phyloP scores from a whole-genome alignment of 1,284 basidiomycete genomes.

The Moniliophthora roreri region DNA sequence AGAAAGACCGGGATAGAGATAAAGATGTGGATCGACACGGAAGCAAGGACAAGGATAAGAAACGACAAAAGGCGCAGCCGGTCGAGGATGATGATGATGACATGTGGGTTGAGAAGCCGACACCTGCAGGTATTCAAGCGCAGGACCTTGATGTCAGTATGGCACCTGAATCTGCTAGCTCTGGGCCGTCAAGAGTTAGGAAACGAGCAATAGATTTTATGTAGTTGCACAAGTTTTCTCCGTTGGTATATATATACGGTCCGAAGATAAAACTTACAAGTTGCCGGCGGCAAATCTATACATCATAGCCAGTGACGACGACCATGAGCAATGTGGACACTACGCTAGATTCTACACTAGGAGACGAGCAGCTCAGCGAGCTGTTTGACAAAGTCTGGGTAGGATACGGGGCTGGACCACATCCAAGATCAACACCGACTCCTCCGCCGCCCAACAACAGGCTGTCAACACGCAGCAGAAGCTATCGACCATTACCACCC shows the following conservation, averaged over 20 bases:
- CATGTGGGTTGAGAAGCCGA: constrained; percentile 63
- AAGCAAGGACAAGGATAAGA: constrained; percentile 44
- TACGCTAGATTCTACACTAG: too few relatives aligned
- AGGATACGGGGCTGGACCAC: too few relatives aligned
- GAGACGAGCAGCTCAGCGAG: too few relatives aligned
- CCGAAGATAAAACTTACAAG: background rate
- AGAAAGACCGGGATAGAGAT: constrained; percentile 4
- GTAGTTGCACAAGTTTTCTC: too few relatives aligned
- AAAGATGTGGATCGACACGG: background rate
- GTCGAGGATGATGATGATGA: constrained; percentile 41
- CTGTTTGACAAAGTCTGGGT: too few relatives aligned
- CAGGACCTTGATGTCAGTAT: constrained; percentile 9
- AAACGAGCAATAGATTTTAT: constrained; percentile 71
- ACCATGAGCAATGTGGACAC: too few relatives aligned
- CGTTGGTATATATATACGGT: too few relatives aligned
- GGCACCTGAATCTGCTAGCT: background rate
- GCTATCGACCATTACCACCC: too few relatives aligned
- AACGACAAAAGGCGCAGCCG: constrained; percentile 41
- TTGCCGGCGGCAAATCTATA: background rate
- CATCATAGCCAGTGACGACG: too few relatives aligned
- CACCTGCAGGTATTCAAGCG: constrained; percentile 40
- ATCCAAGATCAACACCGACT: too few relatives aligned
- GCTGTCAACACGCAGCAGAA: too few relatives aligned
- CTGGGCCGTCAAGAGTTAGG: constrained; percentile 38
- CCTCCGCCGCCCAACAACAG: too few relatives aligned